A percentile compares a stretch with the other conserved stretches of the same genome.
phyloP scores from a whole-genome alignment of 2,329 filamentous ascomycete species.

The Paracorniculantispora psalliotae region DNA sequence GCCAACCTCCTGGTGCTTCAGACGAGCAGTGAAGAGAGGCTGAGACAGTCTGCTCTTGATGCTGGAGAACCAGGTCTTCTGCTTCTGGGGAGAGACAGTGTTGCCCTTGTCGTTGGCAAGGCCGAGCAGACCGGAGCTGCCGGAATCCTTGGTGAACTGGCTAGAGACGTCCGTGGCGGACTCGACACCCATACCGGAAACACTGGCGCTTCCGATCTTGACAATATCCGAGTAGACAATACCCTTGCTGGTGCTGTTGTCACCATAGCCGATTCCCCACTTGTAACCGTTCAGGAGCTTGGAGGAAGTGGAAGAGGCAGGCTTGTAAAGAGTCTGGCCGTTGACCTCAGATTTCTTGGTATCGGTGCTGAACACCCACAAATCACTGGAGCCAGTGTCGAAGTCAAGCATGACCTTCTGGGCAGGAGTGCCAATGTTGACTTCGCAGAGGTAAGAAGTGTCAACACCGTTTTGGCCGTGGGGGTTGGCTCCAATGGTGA shows the following conservation, averaged over 20 bases:
- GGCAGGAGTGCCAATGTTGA: slow-evolving; percentile 34
- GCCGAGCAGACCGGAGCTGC: slow-evolving; percentile 37
- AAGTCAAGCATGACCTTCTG: slow-evolving; percentile 37
- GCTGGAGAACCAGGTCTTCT: slow-evolving; percentile 41
- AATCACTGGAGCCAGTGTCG: slow-evolving; percentile 39
- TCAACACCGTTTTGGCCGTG: slow-evolving; percentile 3
- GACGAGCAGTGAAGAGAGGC: slow-evolving; percentile 61
- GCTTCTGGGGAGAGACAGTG: slow-evolving; percentile 33
- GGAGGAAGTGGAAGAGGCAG: slow-evolving; percentile 33
- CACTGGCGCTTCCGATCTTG: slow-evolving; percentile 36
- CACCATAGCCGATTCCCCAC: slow-evolving; percentile 42
- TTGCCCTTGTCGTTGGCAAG: slow-evolving; percentile 40
- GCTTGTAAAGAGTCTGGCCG: slow-evolving; percentile 38
- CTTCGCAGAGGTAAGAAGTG: slow-evolving; percentile 14
- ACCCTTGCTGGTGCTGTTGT: slow-evolving; percentile 37
- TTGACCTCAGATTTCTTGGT: slow-evolving; percentile 30
- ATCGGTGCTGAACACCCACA: slow-evolving; percentile 44
- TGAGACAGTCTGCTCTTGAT: slow-evolving; percentile 18
- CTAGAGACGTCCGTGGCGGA: slow-evolving; percentile 36
- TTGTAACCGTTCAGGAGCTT: slow-evolving; percentile 30
- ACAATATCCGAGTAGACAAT: slow-evolving; percentile 40
- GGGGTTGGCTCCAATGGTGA: slow-evolving; percentile 5
- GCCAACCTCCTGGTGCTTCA: slow-evolving; percentile 53
- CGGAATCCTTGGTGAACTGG: slow-evolving; percentile 39
- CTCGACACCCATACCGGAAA: slow-evolving; percentile 39